A percentile compares a stretch with the other conserved stretches of the same genome.
These are phyloP conservation scores for Posidonia australis DNA, from an alignment of 106 monocot species.

Conservation along the genomic window DNA sequence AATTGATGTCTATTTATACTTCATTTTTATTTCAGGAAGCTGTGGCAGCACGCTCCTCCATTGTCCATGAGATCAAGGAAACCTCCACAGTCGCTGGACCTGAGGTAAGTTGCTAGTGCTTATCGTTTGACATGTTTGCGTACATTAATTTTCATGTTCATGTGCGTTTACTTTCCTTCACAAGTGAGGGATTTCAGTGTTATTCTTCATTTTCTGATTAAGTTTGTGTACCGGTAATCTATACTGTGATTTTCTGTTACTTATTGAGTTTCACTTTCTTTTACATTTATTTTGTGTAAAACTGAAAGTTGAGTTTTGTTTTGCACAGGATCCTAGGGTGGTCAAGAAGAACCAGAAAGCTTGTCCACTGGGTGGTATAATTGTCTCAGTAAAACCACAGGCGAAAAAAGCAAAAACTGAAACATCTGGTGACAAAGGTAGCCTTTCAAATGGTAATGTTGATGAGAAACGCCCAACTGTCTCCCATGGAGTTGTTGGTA, in stretches of 20 bases:
- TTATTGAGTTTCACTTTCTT: neutral
- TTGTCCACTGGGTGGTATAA: conserved; percentile 28
- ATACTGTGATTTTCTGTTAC: neutral
- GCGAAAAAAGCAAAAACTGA: conserved; percentile 53
- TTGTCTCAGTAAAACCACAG: conserved; percentile 65
- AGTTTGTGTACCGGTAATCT: neutral
- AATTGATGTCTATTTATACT: neutral
- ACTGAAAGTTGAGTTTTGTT: neutral
- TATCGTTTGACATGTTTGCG: too few relatives aligned
- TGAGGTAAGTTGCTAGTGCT: conserved; percentile 34
- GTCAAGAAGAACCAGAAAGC: conserved; percentile 27
- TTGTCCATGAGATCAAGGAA: conserved; percentile 59
- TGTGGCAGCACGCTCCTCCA: conserved; percentile 39
- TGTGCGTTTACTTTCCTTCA: neutral
- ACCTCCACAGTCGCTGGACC: conserved; percentile 16
- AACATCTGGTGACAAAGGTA: conserved; percentile 2
- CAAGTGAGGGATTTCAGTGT: neutral
- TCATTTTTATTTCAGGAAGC: conserved; percentile 46
- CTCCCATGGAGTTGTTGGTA: conserved; percentile 13
- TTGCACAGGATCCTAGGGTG: conserved; percentile 28
- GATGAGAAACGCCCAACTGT: conserved; percentile 14
- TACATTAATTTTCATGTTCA: neutral
- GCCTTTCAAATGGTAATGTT: conserved; percentile 8
- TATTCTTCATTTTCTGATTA: neutral
- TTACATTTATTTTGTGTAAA: neutral